Evolutionary conservation across 805 yeast genomes (phyloP).

Genomic region (Saccharomycopsis sp.): DNA sequence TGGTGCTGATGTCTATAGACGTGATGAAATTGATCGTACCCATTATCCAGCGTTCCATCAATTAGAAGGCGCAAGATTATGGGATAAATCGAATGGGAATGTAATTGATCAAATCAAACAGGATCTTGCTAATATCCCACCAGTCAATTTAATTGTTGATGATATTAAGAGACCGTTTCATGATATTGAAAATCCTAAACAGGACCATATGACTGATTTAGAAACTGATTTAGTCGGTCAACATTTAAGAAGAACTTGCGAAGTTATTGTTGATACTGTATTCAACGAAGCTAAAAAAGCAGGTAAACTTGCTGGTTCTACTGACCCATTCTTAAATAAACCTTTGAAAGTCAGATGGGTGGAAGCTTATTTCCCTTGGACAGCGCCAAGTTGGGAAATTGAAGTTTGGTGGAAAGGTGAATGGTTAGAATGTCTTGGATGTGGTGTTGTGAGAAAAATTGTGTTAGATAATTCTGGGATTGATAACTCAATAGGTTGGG

Average conservation of each 20-base stretch:
- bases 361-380: conserved; percentile 96
- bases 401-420: conserved; percentile 99
- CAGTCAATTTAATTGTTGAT: conserved; percentile 62
- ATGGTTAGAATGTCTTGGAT: conserved; percentile 96
- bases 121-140: conserved; percentile 26
- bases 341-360: conserved; percentile 91
- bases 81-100: conserved; percentile 45
- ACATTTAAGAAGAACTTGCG: conserved; percentile 83
- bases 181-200: conserved; percentile 65
- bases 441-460: conserved; percentile 80
- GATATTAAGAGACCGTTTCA: conserved; percentile 59
- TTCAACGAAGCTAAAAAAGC: conserved; percentile 64
- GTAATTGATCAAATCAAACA: conserved; percentile 48
- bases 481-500: conserved; percentile 79
- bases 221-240: conserved; percentile 64
- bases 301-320: conserved; percentile 48
- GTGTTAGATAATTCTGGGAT: conserved; percentile 71
- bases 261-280: conserved; percentile 72
- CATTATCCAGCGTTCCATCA: conserved; percentile 98
- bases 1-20: conserved; percentile 91
- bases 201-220: conserved; percentile 59
- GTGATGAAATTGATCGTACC: conserved; percentile 92
- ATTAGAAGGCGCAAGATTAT: conserved; percentile 90
- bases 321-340: conserved; percentile 53
- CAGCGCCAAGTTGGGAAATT: conserved; percentile 96